Base-by-base conservation (phyloP, 768 basidiomycete genomes). In the Mycena floridula region DNA sequence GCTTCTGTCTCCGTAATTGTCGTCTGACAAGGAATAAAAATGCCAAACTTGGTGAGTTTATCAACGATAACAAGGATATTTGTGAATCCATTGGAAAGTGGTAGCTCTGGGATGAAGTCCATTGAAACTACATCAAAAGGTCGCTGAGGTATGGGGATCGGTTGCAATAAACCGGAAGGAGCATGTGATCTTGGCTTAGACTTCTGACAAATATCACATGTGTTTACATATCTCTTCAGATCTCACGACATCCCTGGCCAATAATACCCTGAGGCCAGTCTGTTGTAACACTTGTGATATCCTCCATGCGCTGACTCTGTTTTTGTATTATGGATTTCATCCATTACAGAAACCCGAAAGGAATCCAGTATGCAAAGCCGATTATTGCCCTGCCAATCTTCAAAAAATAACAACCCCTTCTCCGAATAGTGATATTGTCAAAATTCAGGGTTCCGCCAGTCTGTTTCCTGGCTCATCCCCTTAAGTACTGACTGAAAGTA, bases 1-100 rank as follows among this genome's bases (percentile, higher is more conserved):
- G 43, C 40, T 27, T 44, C 54, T 16, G 44, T 40, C 5, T 49
- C 37, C 0, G 39, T 26, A 0, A 51, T 30, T 11, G 25, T 11
- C 7, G 30, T 22, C 20, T 42, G 25, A 1, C 54, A 44, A 3
- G 66, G 62, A 15, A 68, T 54, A 45, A 70, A 67, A 28, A 63
- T 52, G 0, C 53, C 61, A 49, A 52, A 53, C 43, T 70, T 70
- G 15, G 61, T 59, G 22, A 66, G 48, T 2, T 61, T 52, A 54
- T 64, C 56, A 0, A 67, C 59, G 0, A 68, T 37, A 0, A 60
- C 56, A 24, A 58, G 42, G 0, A 58, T 40, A 3, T 51, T 54
- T n/a, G 56, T 50, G 45, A 37, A 60, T 1, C 53, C 56, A 2
- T 56, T 37, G 12, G 48, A 45, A 1, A 40, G 25, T 0, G 62